Evolutionary conservation across 2,329 filamentous ascomycete species (phyloP).

Genomic region (Amauroascus niger): DNA sequence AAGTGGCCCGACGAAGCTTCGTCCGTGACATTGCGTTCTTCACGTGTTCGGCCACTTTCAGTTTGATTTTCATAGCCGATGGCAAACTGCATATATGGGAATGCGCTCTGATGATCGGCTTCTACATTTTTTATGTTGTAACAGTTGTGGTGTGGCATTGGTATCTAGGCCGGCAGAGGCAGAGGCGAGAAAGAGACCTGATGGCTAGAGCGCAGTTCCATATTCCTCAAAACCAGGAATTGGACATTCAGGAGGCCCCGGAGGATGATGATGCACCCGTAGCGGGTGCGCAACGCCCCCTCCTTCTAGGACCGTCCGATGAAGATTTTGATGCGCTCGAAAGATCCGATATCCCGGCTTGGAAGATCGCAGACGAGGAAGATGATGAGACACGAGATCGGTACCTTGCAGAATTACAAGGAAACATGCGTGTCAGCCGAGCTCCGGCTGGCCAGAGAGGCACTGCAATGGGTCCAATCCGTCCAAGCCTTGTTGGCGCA

Average conservation of each 20-base stretch:
- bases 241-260: conserved; percentile 47
- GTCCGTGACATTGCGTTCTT: conserved; percentile 89
- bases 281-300: conserved; percentile 36
- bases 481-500: conserved; percentile 85
- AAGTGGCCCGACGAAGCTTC: conserved; percentile 80
- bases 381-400: conserved; percentile 48
- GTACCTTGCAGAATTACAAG: conserved; percentile 70
- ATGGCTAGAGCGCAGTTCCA: conserved; percentile 67
- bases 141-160: conserved; percentile 91
- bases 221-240: conserved; percentile 49
- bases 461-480: conserved; percentile 70
- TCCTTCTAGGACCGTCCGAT: conserved; percentile 40
- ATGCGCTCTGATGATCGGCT: conserved; percentile 77
- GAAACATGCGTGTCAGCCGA: conserved; percentile 81
- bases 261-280: conserved; percentile 44
- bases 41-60: conserved; percentile 73
- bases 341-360: conserved; percentile 39
- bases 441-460: conserved; percentile 56
- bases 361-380: conserved; percentile 48
- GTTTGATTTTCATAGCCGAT: conserved; percentile 77
- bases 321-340: conserved; percentile 58
- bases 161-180: conserved; percentile 58
- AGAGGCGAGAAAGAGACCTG: conserved; percentile 55
- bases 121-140: conserved; percentile 81
- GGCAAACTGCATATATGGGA: conserved; percentile 81